Evolutionary conservation across 2,329 filamentous ascomycete species (phyloP).

Genomic region (Arthrobotrys sinensis): DNA sequence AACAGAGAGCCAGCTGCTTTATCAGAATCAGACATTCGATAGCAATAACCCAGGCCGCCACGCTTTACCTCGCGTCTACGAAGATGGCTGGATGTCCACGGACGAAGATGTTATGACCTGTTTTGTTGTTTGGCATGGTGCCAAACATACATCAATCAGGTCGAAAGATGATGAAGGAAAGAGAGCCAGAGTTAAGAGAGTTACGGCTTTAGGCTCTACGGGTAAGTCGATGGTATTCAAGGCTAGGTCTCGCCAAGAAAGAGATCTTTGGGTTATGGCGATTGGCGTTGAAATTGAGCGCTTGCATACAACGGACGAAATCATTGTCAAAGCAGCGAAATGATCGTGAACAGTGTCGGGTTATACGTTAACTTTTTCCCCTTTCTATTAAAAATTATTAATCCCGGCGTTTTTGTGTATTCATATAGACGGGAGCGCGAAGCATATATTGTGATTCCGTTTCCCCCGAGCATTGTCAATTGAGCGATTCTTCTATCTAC

Average conservation of each 20-base stretch:
- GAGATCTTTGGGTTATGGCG: constrained; percentile 78
- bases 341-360: constrained; percentile 32
- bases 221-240: constrained; percentile 78
- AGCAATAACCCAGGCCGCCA: constrained; percentile 75
- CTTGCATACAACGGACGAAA: constrained; percentile 68
- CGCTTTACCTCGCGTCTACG: constrained; percentile 75
- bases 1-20: constrained; percentile 76
- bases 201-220: constrained; percentile 75
- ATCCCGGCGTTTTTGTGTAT: constrained; percentile 2
- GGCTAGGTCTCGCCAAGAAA: constrained; percentile 76
- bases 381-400: neutral
- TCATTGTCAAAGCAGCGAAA: constrained; percentile 62
- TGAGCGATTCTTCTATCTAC: constrained; percentile 20
- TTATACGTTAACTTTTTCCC: constrained; percentile 28
- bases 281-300: constrained; percentile 78
- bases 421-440: constrained; percentile 21
- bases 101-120: constrained; percentile 78
- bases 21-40: constrained; percentile 77
- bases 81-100: constrained; percentile 75
- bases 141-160: constrained; percentile 73
- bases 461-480: constrained; percentile 13
- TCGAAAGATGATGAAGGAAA: constrained; percentile 67
- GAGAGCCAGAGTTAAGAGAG: constrained; percentile 72
- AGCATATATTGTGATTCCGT: neutral
- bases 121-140: constrained; percentile 78